A percentile compares a stretch with the other conserved stretches of the same genome.
These are phyloP conservation scores for Mycena belliarum DNA, from an alignment of 768 basidiomycete genomes.

Conservation along the genomic window DNA sequence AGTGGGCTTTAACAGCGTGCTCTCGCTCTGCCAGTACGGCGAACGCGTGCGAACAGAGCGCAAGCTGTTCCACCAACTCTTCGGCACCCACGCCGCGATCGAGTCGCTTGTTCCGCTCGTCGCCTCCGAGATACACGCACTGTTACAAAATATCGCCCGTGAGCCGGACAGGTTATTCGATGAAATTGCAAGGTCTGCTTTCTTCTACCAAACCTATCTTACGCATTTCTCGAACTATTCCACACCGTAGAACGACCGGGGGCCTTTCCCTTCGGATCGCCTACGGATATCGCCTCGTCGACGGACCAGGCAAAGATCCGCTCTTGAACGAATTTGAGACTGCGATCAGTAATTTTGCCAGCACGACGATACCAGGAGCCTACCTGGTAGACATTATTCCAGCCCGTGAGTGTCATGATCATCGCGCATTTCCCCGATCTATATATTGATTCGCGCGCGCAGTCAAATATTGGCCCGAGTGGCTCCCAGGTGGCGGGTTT, in stretches of 20 bases:
- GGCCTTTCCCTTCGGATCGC: slow-evolving; percentile 15
- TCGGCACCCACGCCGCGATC: slow-evolving; percentile 8
- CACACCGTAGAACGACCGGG: slow-evolving; percentile 3
- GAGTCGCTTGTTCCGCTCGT: background rate
- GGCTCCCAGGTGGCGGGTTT: slow-evolving; percentile 8
- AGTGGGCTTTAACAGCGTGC: slow-evolving; percentile 19
- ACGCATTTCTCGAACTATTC: background rate
- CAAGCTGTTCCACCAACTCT: slow-evolving; percentile 17
- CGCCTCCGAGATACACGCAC: background rate
- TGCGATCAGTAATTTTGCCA: background rate
- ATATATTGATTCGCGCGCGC: background rate
- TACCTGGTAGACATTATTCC: slow-evolving; percentile 5
- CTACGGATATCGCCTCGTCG: slow-evolving; percentile 7
- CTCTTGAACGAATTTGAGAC: slow-evolving; percentile 2
- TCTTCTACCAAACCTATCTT: background rate
- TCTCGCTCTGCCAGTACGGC: slow-evolving; percentile 14
- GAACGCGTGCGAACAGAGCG: slow-evolving; percentile 14
- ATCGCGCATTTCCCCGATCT: too few species aligned
- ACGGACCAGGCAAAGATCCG: background rate
- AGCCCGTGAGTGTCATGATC: background rate
- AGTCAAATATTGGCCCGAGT: slow-evolving; percentile 15
- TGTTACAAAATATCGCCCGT: background rate
- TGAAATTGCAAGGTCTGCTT: background rate
- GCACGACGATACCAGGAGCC: background rate
- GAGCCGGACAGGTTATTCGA: background rate